phyloP scores from a whole-genome alignment of 2,329 filamentous ascomycete genomes.

The Cladobotryum protrusum region DNA sequence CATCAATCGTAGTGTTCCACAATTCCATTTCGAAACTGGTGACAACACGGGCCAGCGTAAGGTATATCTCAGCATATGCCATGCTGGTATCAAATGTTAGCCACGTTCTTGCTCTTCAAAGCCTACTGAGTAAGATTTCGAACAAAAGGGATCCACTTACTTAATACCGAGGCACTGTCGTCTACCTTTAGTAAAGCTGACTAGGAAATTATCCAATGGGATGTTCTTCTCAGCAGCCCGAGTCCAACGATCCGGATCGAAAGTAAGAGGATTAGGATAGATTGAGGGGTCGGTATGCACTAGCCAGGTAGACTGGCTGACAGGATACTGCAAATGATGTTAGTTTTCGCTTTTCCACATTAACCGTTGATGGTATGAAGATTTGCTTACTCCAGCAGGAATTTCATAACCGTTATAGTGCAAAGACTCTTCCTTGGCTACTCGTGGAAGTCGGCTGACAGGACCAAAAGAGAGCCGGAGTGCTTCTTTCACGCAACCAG shows the following conservation, averaged over 20 bases:
- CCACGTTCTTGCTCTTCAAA: too few relatives aligned
- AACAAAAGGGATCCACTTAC: conserved; percentile 14
- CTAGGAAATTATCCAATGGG: conserved; percentile 12
- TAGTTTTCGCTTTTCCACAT: neutral
- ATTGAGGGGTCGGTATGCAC: conserved; percentile 17
- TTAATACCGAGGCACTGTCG: conserved; percentile 17
- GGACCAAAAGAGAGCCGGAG: conserved; percentile 13
- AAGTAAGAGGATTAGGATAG: conserved; percentile 20
- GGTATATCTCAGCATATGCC: conserved; percentile 13
- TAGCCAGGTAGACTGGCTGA: conserved; percentile 17
- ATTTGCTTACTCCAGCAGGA: conserved; percentile 23
- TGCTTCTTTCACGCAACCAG: conserved; percentile 14
- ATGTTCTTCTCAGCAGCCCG: conserved; percentile 13
- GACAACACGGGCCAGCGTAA: conserved; percentile 13
- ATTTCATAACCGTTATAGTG: conserved; percentile 26
- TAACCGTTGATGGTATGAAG: neutral
- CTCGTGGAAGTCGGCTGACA: conserved; percentile 19
- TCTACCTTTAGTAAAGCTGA: conserved; percentile 16
- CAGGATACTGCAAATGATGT: conserved; percentile 14
- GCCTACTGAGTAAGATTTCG: too few relatives aligned
- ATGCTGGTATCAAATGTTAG: conserved; percentile 11
- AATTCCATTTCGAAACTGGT: conserved; percentile 16
- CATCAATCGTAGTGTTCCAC: conserved; percentile 11
- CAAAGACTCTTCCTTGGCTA: conserved; percentile 22
- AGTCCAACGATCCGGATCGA: conserved; percentile 23